Evolutionary conservation across 2,329 filamentous ascomycete species (phyloP), one percentile per base, ranked within the genome.

Genomic region (Botryotinia narcissicola): DNA sequence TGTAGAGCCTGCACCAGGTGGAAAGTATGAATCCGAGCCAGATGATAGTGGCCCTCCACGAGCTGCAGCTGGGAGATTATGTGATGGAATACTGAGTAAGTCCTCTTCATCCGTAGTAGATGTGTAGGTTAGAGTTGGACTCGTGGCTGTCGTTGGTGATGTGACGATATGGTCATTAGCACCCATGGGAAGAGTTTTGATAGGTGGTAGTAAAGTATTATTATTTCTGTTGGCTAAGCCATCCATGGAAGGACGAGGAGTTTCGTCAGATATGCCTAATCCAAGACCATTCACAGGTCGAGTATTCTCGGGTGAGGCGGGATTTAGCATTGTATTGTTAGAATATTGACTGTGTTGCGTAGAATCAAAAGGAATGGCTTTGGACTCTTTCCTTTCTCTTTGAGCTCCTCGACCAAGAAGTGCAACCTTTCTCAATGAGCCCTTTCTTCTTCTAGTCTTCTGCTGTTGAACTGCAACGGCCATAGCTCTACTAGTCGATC

Each of bases 31-130:
- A 48, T 92, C 90, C 35, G 89, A 87, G 32, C 86, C 87, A 2
- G 89, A 89, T 1, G 88, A 87, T 54, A 86, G 82, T 25, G 82
- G 77, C 46, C 76, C 74, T 74, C 80, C 72, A 81, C 66, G 79
- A 77, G 84, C 82, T 75, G 84, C 76, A 40, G 84, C 81, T 29
- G 85, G 84, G 16, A 85, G 84, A 59, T 80, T 84, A 73, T 83
- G 84, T 46, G 81, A 80, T 3, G 87, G 85, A 73, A 95, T 91
- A 54, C 91, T 90, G 44, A 94, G 83, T 25, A 89, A 83, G 69
- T 97, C 93, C 75, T 97, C 94, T 74, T 97, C 94, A 80, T 97
- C 93, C 1, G 93, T 97, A 5, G 92, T 94, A 40, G 91, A 93
- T 54, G 90, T 88, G 79, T 92, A 88, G 22, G 88, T 87, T 74